Base-by-base conservation (phyloP, 768 basidiomycete genomes). In the Terana coerulea region DNA sequence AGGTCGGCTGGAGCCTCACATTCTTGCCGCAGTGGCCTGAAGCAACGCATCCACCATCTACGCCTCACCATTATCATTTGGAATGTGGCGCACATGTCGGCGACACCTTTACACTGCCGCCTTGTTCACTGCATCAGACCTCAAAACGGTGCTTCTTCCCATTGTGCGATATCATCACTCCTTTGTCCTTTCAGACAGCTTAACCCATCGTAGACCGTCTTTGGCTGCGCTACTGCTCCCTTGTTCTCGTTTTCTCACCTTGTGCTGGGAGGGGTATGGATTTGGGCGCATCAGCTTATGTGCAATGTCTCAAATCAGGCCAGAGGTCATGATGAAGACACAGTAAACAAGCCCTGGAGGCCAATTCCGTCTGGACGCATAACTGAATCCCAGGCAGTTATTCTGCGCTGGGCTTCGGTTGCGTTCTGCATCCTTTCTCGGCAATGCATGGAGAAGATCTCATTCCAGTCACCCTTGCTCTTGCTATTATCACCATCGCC, bases 351-450 rank as follows among this genome's bases (percentile, higher is more conserved):
- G 37, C 64, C 66, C 1, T 62, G 62, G 51, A 49, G 69, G 14
- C 69, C 69, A 8, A 56, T 70, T 41, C 68, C 68, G 1, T 34
- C 69, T 0, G 60, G 60, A n/a, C 64, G 63, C 10, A 62, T 70
- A 33, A 53, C 61, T 9, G 10, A 59, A 19, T 17, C 19, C 3
- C 28, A 49, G 8, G 62, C 69, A 10, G 31, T 41, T 8, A 6
- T 42, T 1, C 57, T 70, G 2, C 64, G 68, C 6, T 70, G 68
- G 68, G 28, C 47, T 22, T 58, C 65, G 29, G 41, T 64, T 1
- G 60, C 60, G 12, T 17, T 61, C 0, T 68, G 67, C 53, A 47
- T 63, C 15, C 44, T 0, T 37, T 60, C 1, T 69, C 68, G 2
- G 53, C 52, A 34, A 11, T 28, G 3, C 64, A 56, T 40, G 52